Base-by-base conservation (phyloP, 1,284 basidiomycete species). In the Phlebopus sp. region DNA sequence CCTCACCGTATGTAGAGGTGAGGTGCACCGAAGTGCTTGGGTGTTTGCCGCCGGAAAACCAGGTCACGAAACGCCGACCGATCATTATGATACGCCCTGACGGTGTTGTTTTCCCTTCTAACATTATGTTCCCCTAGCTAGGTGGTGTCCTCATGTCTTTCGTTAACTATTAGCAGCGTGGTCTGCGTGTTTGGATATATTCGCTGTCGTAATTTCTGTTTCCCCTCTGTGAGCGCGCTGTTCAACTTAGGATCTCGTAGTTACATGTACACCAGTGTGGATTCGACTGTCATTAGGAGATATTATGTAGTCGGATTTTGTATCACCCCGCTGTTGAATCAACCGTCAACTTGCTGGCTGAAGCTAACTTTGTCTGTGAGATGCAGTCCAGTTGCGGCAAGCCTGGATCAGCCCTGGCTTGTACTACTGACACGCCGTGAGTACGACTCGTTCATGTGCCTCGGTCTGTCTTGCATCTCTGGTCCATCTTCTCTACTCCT, bases 41-140 rank as follows among this genome's bases (percentile, higher is more conserved):
- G 15, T 89, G 84, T 59, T 68, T 87, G 38, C 86, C 86, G n/a
- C 84, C 82, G 6, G 83, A 86, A 58, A 73, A 72, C 42, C 78
- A 77, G 58, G 69, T 75, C 47, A 67, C 72, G 50, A 88, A 86
- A 69, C 79, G 83, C 44, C 75, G 87, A 39, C 90, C 92, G 5
- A 83, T 97, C 53, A 79, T 93, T 56, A 79, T 97, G 55, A 86
- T 96, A 51, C 81, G 93, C 49, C 80, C 84, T 7, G 94, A 97
- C 61, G 95, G 94, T 23, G 81, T 95, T 54, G 86, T 97, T 53
- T 89, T 95, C 74, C 94, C 95, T 3, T 94, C 92, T n/a, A 82
- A 75, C 59, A 77, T 85, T 42, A 79, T 83, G 74, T 94, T 92
- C 77, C 89, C 90, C 36, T 90, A 74, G 69, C 47, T 46, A 53